Conservation (phyloP, 164 flowering plant genomes). For the Taxillus chinensis region DNA sequence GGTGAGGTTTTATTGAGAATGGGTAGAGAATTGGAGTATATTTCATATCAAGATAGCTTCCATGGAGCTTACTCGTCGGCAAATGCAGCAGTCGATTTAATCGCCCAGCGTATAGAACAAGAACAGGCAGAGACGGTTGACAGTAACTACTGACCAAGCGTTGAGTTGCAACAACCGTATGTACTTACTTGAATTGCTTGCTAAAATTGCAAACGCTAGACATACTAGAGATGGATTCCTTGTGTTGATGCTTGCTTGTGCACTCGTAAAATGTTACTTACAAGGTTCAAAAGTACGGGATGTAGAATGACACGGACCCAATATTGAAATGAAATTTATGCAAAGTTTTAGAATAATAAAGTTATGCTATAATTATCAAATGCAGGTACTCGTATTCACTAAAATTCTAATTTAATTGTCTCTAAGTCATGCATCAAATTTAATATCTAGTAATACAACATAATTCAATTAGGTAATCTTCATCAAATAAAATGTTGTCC, state of each 20-base stretch:
- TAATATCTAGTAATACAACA: not conserved
- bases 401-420: not conserved
- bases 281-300: too few species aligned
- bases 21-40: slow-evolving; percentile 59
- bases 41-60: slow-evolving; percentile 88
- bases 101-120: slow-evolving; percentile 46
- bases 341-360: too few species aligned
- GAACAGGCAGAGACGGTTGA: not conserved
- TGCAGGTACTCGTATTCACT: not conserved
- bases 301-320: too few species aligned
- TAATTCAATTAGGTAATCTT: not conserved
- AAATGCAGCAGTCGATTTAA: slow-evolving; percentile 80
- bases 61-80: slow-evolving; percentile 96
- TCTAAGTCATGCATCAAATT: not conserved
- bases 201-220: too few species aligned
- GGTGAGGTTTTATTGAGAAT: slow-evolving; percentile 77
- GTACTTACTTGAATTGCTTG: too few species aligned
- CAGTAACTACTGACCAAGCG: too few species aligned
- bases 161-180: too few species aligned
- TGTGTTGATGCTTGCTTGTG: too few species aligned
- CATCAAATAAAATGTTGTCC: not conserved
- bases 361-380: too few species aligned
- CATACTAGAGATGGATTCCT: too few species aligned
- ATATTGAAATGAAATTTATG: too few species aligned
- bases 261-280: too few species aligned